phyloP scores from a whole-genome alignment of 768 basidiomycete species.

The Auricularia sp. region DNA sequence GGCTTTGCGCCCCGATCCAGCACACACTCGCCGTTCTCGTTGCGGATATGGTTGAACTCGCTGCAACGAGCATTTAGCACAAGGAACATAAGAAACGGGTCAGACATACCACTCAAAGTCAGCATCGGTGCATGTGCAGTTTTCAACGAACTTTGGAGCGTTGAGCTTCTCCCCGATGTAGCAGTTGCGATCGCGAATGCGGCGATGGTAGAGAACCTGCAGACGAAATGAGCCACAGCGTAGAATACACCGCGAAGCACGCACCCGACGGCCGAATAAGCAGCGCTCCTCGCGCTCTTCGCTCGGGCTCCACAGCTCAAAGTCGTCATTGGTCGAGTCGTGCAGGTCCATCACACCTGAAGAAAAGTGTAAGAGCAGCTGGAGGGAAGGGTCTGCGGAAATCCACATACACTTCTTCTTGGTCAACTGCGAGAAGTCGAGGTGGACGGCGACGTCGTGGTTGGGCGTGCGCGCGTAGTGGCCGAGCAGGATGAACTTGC shows the following conservation, averaged over 20 bases:
- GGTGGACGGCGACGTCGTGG: constrained; percentile 59
- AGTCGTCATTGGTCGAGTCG: constrained; percentile 79
- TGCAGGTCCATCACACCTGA: constrained; percentile 60
- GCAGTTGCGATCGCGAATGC: constrained; percentile 69
- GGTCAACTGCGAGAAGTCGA: constrained; percentile 82
- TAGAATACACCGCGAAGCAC: constrained; percentile 2
- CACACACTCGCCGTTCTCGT: constrained; percentile 63
- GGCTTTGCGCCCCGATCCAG: constrained; percentile 60
- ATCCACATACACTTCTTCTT: constrained; percentile 54
- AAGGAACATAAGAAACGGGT: background rate
- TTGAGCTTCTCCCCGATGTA: constrained; percentile 63
- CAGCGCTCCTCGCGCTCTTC: constrained; percentile 81
- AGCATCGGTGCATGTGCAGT: constrained; percentile 58
- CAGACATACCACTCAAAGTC: constrained; percentile 90
- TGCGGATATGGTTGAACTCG: constrained; percentile 83
- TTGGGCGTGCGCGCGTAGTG: constrained; percentile 33
- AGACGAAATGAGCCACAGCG: constrained; percentile 1
- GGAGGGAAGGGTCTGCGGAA: background rate
- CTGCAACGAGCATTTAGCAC: constrained; percentile 28
- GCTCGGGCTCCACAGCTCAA: constrained; percentile 94
- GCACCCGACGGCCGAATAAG: constrained; percentile 83
- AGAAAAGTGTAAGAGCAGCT: too few species aligned
- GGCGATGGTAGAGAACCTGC: constrained; percentile 86
- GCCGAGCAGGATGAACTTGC: constrained; percentile 83
- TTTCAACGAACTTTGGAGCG: constrained; percentile 43